Evolutionary conservation across 1,284 basidiomycete species (phyloP).

Genomic region (Irpex sp.): DNA sequence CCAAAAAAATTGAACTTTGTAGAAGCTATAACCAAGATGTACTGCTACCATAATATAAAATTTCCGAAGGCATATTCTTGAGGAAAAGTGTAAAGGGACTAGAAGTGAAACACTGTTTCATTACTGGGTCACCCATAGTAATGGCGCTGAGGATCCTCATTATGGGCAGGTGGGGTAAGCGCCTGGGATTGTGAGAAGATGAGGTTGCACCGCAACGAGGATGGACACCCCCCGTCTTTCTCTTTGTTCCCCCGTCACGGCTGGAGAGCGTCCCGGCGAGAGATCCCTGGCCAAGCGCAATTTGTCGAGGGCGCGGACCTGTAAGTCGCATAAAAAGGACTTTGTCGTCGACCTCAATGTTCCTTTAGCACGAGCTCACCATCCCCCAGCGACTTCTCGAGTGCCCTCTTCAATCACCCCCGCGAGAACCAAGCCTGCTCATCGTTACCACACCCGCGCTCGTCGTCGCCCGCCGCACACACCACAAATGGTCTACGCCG

Average conservation of each 20-base stretch:
- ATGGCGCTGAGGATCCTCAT: neutral
- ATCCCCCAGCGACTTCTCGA: neutral
- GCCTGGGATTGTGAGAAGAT: neutral
- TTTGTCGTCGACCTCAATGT: neutral
- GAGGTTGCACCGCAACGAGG: neutral
- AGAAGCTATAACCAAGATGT: too few species aligned
- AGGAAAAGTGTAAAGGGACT: too few species aligned
- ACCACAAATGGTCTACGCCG: neutral
- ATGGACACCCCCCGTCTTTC: neutral
- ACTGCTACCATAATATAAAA: too few species aligned
- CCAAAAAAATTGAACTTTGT: too few species aligned
- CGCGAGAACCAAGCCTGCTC: neutral
- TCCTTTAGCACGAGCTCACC: too few species aligned
- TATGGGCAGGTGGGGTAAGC: neutral
- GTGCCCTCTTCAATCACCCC: neutral
- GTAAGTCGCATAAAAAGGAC: neutral
- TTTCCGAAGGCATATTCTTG: too few species aligned
- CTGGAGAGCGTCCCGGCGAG: neutral
- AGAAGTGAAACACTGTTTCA: too few species aligned
- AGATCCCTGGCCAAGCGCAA: neutral
- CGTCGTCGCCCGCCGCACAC: neutral
- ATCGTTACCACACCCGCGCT: neutral
- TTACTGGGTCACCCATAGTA: too few species aligned
- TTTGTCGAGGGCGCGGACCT: neutral
- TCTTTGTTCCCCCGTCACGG: neutral